phyloP scores from a whole-genome alignment of 1,139 yeast genomes.

The Wickerhamomyces sp. region DNA sequence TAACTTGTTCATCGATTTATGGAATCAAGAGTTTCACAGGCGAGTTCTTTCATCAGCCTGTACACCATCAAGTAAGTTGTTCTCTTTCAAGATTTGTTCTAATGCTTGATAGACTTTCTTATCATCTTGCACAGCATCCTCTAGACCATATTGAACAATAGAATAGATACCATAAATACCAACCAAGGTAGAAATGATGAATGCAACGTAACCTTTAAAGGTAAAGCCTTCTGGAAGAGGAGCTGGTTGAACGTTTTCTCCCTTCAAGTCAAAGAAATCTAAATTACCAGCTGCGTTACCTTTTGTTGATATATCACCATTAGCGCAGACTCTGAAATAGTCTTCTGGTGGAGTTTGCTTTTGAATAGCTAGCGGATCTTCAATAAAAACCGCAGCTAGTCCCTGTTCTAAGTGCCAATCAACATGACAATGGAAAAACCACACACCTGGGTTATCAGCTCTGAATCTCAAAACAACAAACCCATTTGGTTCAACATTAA shows the following conservation, averaged over 20 bases:
- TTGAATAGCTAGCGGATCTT: conserved; percentile 56
- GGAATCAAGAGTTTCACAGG: conserved; percentile 12
- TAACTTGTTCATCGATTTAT: too few relatives aligned
- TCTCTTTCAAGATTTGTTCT: conserved; percentile 19
- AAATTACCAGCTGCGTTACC: conserved; percentile 75
- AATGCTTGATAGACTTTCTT: conserved; percentile 26
- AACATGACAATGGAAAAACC: conserved; percentile 82
- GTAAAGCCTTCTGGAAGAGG: conserved; percentile 70
- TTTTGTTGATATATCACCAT: conserved; percentile 36
- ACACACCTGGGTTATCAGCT: conserved; percentile 79
- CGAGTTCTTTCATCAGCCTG: conserved; percentile 18
- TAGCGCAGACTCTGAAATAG: conserved; percentile 44
- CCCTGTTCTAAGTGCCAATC: conserved; percentile 84
- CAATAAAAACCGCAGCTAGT: conserved; percentile 60
- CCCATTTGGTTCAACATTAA: conserved; percentile 60
- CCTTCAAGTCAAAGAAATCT: conserved; percentile 50
- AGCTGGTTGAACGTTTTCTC: conserved; percentile 50
- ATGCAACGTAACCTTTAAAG: conserved; percentile 60
- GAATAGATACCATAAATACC: conserved; percentile 55
- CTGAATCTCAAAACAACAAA: conserved; percentile 61
- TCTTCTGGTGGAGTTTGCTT: conserved; percentile 39
- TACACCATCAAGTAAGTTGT: conserved; percentile 13
- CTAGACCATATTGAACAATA: conserved; percentile 58
- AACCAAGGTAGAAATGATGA: conserved; percentile 49
- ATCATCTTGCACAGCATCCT: conserved; percentile 48